A percentile compares a stretch with the other conserved stretches of the same genome.
Conservation (phyloP, 306 rosid genomes). For the Glycine latifolia region DNA sequence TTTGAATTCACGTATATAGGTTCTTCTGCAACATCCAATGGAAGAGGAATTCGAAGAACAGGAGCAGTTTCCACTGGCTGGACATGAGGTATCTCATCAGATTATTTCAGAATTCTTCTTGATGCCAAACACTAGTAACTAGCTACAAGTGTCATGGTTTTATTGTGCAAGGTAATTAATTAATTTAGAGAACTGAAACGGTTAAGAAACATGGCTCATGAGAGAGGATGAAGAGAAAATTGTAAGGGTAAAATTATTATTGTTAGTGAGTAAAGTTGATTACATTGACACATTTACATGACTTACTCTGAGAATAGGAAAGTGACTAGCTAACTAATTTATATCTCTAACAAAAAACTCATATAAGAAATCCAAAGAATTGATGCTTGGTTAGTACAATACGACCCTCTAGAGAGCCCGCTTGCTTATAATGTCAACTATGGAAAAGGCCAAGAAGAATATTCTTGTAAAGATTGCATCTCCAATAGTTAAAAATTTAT, state of each 20-base stretch:
- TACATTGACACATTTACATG: background rate
- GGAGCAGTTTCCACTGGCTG: slow-evolving; percentile 62
- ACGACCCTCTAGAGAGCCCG: background rate
- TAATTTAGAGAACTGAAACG: slow-evolving; percentile 17
- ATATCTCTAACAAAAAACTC: background rate
- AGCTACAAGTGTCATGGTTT: slow-evolving; percentile 35
- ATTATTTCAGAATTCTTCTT: slow-evolving; percentile 40
- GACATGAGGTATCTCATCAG: slow-evolving; percentile 52
- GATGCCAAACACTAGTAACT: slow-evolving; percentile 37
- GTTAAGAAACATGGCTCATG: background rate
- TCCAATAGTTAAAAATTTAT: background rate
- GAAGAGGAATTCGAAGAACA: slow-evolving; percentile 60
- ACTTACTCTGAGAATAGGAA: background rate
- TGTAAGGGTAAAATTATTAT: background rate
- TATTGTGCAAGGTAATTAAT: slow-evolving; percentile 7
- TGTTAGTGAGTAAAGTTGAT: background rate
- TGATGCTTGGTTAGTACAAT: background rate
- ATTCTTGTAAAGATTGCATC: slow-evolving; percentile 10
- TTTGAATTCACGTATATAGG: slow-evolving; percentile 90
- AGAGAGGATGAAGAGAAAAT: background rate
- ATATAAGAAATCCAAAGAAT: slow-evolving; percentile 27
- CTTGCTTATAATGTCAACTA: background rate
- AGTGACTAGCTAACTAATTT: background rate
- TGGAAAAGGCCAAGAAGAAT: slow-evolving; percentile 33
- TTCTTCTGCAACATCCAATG: slow-evolving; percentile 59